phyloP scores from a whole-genome alignment of 345 rosid species.

The Psidium friedrichsthalianum region DNA sequence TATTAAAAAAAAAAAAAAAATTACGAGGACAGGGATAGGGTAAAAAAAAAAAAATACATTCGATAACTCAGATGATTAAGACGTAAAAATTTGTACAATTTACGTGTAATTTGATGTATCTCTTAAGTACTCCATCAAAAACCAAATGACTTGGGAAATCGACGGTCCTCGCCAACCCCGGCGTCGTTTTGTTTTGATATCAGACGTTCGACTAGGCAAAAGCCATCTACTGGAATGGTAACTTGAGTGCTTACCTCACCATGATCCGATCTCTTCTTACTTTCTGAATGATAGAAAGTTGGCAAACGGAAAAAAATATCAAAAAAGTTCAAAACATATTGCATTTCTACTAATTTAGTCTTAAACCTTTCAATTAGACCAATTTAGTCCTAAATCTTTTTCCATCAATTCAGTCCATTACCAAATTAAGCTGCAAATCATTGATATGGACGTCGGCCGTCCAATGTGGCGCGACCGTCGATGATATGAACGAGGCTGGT shows the following conservation, averaged over 20 bases:
- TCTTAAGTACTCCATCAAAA: fast-evolving
- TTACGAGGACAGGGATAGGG: not conserved
- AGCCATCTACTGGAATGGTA: not conserved
- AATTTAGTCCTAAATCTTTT: no score
- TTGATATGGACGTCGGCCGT: fast-evolving
- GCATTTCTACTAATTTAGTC: no score
- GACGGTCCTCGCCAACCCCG: fast-evolving
- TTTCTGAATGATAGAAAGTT: not conserved
- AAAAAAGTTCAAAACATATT: no score
- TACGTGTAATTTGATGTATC: not conserved
- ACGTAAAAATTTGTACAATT: not conserved
- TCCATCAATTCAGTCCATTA: no score
- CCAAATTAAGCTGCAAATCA: no score
- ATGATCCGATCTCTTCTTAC: not conserved
- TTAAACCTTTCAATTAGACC: no score
- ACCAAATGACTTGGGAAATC: not conserved
- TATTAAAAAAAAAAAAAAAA: no score
- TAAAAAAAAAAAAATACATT: not conserved
- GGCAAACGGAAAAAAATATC: not conserved
- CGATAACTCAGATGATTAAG: no score
- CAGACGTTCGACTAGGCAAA: not conserved
- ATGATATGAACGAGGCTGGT: no score
- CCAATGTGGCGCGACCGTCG: no score
- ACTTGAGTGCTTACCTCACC: not conserved
- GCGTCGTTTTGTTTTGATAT: not conserved